phyloP scores from a whole-genome alignment of 805 yeast genomes.

The Teunomyces gatunensis region DNA sequence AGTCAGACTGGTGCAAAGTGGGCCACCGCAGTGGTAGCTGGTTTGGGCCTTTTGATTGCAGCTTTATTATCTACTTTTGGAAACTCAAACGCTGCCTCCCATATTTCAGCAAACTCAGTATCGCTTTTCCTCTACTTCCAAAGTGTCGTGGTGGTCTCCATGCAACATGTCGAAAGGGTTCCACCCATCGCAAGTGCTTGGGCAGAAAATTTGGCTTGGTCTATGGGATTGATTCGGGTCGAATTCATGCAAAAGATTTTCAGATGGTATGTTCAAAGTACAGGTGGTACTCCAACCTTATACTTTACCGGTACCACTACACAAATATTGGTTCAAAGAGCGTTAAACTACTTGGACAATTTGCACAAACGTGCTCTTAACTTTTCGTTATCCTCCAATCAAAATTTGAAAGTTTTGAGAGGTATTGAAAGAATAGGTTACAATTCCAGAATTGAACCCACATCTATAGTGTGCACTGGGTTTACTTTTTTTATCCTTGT shows the following conservation, averaged over 20 bases:
- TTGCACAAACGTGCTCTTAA: conserved; percentile 33
- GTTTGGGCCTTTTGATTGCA: conserved; percentile 80
- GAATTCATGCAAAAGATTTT: conserved; percentile 81
- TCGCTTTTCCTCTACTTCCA: conserved; percentile 86
- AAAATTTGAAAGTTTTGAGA: conserved; percentile 62
- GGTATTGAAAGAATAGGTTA: conserved; percentile 86
- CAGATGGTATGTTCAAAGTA: conserved; percentile 81
- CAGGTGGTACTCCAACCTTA: conserved; percentile 83
- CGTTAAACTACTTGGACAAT: conserved; percentile 31
- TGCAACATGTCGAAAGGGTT: conserved; percentile 80
- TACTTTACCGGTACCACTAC: conserved; percentile 59
- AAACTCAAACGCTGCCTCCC: conserved; percentile 85
- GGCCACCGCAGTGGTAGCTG: conserved; percentile 91
- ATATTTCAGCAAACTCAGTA: conserved; percentile 81
- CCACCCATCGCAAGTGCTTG: conserved; percentile 94
- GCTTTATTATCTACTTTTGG: conserved; percentile 83
- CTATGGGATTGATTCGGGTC: conserved; percentile 83
- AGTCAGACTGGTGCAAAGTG: conserved; percentile 64
- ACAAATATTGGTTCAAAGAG: conserved; percentile 75
- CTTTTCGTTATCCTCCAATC: conserved; percentile 48
- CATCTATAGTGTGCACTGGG: conserved; percentile 82
- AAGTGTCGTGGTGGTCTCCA: conserved; percentile 75
- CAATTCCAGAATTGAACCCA: conserved; percentile 72
- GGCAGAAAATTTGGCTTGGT: conserved; percentile 92
- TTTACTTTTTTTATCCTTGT: conserved; percentile 80